Percentiles rank a stretch among this genome's conserved stretches.
Evolutionary conservation across 306 rosid genomes (phyloP).

Genomic region (Sicyos edulis): DNA sequence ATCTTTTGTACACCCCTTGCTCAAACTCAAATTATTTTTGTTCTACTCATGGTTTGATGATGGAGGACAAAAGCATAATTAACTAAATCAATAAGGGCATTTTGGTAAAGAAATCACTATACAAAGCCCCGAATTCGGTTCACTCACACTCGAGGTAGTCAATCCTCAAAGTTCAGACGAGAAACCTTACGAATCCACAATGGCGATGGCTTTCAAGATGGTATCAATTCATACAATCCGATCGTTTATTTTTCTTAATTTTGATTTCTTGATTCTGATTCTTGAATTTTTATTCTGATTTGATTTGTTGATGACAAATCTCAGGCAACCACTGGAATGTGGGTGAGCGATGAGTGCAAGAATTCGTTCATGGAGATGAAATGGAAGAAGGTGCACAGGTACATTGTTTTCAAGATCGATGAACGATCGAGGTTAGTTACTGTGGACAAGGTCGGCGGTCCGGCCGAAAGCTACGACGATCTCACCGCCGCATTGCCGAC

Average conservation of each 20-base stretch:
- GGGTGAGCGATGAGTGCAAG: slow-evolving; percentile 99
- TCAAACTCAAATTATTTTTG: no score
- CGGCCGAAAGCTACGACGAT: slow-evolving; percentile 75
- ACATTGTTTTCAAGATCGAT: slow-evolving; percentile 93
- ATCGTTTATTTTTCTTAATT: background rate
- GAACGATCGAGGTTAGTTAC: slow-evolving; percentile 75
- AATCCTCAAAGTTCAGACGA: background rate
- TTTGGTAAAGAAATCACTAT: background rate
- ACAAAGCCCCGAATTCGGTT: background rate
- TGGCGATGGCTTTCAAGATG: slow-evolving; percentile 99
- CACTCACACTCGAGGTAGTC: slow-evolving; percentile 15
- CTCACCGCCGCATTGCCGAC: slow-evolving; percentile 77
- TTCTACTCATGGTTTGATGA: no score
- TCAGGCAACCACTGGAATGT: slow-evolving; percentile 98
- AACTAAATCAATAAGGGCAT: background rate
- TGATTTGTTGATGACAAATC: background rate
- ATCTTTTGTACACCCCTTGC: no score
- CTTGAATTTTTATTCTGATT: background rate
- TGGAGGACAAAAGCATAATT: background rate
- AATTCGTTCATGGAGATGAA: slow-evolving; percentile 96
- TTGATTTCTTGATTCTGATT: background rate
- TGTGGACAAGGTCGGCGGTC: slow-evolving; percentile 88
- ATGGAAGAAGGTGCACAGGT: slow-evolving; percentile 91
- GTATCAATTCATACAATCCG: slow-evolving; percentile 25
- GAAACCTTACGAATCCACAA: slow-evolving; percentile 27